phyloP scores from a whole-genome alignment of 495 filamentous ascomycete genomes.

The Penicillium parvum region DNA sequence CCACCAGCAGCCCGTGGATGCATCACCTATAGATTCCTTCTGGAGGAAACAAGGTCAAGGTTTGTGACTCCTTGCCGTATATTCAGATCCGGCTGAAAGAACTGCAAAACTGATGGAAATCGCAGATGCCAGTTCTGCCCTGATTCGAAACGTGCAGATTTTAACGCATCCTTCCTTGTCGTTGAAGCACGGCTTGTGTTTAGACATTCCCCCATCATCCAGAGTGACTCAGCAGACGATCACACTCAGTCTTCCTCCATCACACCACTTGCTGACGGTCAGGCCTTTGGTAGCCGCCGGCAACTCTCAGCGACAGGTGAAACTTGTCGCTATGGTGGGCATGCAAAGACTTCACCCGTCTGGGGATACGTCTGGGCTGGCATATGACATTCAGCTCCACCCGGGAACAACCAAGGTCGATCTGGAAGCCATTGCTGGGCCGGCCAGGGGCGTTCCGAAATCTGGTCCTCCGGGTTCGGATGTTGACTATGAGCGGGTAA shows the following conservation, averaged over 20 bases:
- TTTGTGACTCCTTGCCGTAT: slow-evolving; percentile 21
- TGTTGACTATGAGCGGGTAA: slow-evolving; percentile 65
- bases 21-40: slow-evolving; percentile 29
- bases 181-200: slow-evolving; percentile 45
- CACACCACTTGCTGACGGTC: slow-evolving; percentile 62
- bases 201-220: slow-evolving; percentile 57
- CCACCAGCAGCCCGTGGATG: slow-evolving; percentile 13
- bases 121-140: slow-evolving; percentile 50
- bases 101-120: too few relatives aligned
- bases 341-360: slow-evolving; percentile 43
- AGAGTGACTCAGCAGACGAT: slow-evolving; percentile 62
- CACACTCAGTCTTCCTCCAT: slow-evolving; percentile 58
- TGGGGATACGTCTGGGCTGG: slow-evolving; percentile 38
- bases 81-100: too few relatives aligned
- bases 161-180: slow-evolving; percentile 60
- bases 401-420: slow-evolving; percentile 64
- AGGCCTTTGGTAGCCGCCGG: slow-evolving; percentile 53
- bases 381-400: slow-evolving; percentile 58
- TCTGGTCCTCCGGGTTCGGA: slow-evolving; percentile 47
- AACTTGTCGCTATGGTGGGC: slow-evolving; percentile 57
- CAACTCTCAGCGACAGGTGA: slow-evolving; percentile 56
- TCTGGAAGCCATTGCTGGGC: slow-evolving; percentile 59
- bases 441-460: slow-evolving; percentile 53
- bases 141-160: slow-evolving; percentile 64
- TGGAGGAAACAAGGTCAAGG: slow-evolving; percentile 52